Base-by-base conservation (phyloP, 2,329 filamentous ascomycete genomes). In the Fusarium decemcellulare region DNA sequence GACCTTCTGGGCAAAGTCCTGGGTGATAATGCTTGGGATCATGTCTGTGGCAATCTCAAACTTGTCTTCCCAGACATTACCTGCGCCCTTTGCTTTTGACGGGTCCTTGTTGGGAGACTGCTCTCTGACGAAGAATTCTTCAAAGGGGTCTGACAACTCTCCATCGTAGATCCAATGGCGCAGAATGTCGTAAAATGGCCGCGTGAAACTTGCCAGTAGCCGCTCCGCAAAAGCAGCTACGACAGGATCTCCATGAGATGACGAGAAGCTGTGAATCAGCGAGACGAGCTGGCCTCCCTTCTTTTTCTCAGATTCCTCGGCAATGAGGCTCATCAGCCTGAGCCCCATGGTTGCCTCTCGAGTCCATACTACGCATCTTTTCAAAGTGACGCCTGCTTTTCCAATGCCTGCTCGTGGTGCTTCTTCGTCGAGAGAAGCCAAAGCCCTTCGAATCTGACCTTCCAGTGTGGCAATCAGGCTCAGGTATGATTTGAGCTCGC, bases 161-260 rank as follows among this genome's bases (percentile, higher is more conserved):
- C 96, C 96, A 75, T 99, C 95, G 76, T 99, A 99, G 53, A 99
- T 97, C 96, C 96, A 99, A 74, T 94, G 92, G 58, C 94, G 90
- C 57, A 99, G 85, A 84, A 99, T 98, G 74, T 97, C 93, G 79
- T 99, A 99, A 77, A 99, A 99, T 0, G 97, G 97, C 15, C 93
- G 88, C 2, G 96, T 98, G 57, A 99, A 93, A 74, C 95, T 93
- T 7, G 88, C 87, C 7, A 99, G 86, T 30, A 99, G 85, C 27
- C 95, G 90, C 79, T 98, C 95, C 0, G 96, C 96, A 82, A 98
- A 98, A 0, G 91, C 91, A 67, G 93, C 93, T 29, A 99, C 96
- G 70, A 98, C 95, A 0, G 96, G 96, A 72, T 99, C 96, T 44
- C 96, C 96, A 74, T 99, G 94, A 1, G 94, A 96, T 6, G 94